phyloP scores from a whole-genome alignment of 2,329 filamentous ascomycete species.

The Penicillium brevicompactum region DNA sequence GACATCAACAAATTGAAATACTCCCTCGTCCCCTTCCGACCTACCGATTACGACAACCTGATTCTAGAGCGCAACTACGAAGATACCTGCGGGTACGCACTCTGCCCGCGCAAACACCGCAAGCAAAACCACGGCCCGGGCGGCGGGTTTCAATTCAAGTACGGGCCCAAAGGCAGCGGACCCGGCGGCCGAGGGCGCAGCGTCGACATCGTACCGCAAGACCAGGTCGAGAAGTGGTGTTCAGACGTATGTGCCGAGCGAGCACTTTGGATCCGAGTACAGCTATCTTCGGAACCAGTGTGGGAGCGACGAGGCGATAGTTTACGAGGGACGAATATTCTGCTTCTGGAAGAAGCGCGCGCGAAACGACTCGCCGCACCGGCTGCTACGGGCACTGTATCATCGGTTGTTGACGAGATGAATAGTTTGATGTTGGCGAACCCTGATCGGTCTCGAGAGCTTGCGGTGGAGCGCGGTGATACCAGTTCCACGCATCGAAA shows the following conservation, averaged over 20 bases:
- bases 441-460: slow-evolving; percentile 28
- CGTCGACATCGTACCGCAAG: slow-evolving; percentile 67
- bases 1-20: slow-evolving; percentile 69
- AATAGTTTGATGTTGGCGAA: slow-evolving; percentile 30
- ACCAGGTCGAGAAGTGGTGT: slow-evolving; percentile 85
- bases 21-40: slow-evolving; percentile 74
- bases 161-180: slow-evolving; percentile 54
- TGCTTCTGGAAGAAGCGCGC: slow-evolving; percentile 66
- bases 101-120: slow-evolving; percentile 70
- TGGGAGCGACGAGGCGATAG: slow-evolving; percentile 71
- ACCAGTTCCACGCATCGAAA: slow-evolving; percentile 24
- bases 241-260: slow-evolving; percentile 74
- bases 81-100: slow-evolving; percentile 76
- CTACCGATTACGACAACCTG: slow-evolving; percentile 84
- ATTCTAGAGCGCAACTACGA: slow-evolving; percentile 87
- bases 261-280: slow-evolving; percentile 83
- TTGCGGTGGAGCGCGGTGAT: slow-evolving; percentile 41
- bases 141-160: slow-evolving; percentile 69
- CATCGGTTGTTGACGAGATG: slow-evolving; percentile 28
- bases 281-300: slow-evolving; percentile 80
- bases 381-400: slow-evolving; percentile 20
- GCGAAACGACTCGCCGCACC: slow-evolving; percentile 19
- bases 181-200: slow-evolving; percentile 53
- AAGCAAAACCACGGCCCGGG: slow-evolving; percentile 51
- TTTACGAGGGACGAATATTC: slow-evolving; percentile 54